Evolutionary conservation across 371 early-diverging fungal genomes (phyloP), one percentile per base, ranked within the genome.

Genomic region (Apophysomyces ossiformis): DNA sequence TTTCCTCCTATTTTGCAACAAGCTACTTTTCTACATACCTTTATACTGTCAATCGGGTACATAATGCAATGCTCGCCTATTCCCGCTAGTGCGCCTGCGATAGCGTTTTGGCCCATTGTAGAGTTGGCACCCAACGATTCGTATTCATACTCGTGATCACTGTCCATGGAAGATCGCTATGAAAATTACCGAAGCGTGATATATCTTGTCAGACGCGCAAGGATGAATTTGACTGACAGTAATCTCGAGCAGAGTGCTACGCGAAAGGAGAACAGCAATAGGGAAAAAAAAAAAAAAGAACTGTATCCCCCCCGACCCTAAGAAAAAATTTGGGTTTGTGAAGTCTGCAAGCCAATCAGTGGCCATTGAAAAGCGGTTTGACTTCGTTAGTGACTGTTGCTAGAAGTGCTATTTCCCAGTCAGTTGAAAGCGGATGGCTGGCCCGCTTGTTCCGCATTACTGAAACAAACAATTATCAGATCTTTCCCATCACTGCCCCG

Each of bases 61-160:
- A 95, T 95, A 61, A 97, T 85, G 37, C 92, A 88, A 73, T 98
- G 99, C 75, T 98, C 99, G 57, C 94, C 93, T 62, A 98, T 96
- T 56, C 99, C 99, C 16, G 99, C 99, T 43, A 96, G 82, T 7
- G 98, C 97, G 4, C 99, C 99, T 1, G 98, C 98, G 41, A 92
- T 78, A 63, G 96, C 78, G 74, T 96, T 93, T 47, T 92, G 90
- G 21, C 85, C 68, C 65, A 95, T 79, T 15, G 91, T 81, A 7
- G 94, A 85, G 58, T 88, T 90, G 16, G 86, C 87, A 21, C 96
- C 95, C 50, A 98, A 85, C 46, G 90, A 81, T 81, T 98, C 98
- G 78, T 96, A 98, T 71, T 97, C 97, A 54, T 82, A 74, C 45
- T 88, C 92, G 13, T 69, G 21, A 50, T 50, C 54, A 26, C 21